Conservation (phyloP, 495 filamentous ascomycete species). For the Lasiosphaeria ovina region DNA sequence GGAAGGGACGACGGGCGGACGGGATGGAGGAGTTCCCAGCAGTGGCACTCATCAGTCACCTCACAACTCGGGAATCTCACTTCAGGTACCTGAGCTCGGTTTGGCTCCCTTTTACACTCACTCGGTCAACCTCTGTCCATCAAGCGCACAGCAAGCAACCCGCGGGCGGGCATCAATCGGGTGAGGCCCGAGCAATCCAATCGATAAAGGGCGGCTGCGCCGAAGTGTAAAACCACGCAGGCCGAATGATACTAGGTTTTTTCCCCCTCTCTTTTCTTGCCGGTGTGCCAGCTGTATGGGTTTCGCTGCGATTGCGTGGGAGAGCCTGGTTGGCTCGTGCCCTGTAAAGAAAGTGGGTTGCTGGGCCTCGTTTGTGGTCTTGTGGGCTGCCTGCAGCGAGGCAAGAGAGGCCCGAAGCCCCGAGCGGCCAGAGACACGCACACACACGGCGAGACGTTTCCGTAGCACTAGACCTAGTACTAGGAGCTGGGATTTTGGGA, state of each 20-base stretch:
- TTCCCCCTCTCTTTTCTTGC: background rate
- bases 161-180: background rate
- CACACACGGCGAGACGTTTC: too few species aligned
- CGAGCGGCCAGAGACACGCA: too few species aligned
- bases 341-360: conserved; percentile 10
- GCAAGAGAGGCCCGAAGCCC: background rate
- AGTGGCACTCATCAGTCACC: too few species aligned
- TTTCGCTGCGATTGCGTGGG: conserved; percentile 15
- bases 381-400: conserved; percentile 7
- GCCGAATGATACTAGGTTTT: background rate
- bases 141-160: too few species aligned
- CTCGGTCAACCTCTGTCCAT: too few species aligned
- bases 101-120: too few species aligned
- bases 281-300: background rate
- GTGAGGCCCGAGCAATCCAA: background rate
- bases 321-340: conserved; percentile 25
- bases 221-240: background rate
- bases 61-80: too few species aligned
- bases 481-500: too few species aligned
- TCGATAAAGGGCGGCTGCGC: background rate
- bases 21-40: too few species aligned
- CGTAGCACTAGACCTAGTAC: too few species aligned
- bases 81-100: too few species aligned
- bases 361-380: conserved; percentile 5
- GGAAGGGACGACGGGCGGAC: too few species aligned